Base-by-base conservation (phyloP, 2,329 filamentous ascomycete genomes). In the Bipolaris sorokiniana region DNA sequence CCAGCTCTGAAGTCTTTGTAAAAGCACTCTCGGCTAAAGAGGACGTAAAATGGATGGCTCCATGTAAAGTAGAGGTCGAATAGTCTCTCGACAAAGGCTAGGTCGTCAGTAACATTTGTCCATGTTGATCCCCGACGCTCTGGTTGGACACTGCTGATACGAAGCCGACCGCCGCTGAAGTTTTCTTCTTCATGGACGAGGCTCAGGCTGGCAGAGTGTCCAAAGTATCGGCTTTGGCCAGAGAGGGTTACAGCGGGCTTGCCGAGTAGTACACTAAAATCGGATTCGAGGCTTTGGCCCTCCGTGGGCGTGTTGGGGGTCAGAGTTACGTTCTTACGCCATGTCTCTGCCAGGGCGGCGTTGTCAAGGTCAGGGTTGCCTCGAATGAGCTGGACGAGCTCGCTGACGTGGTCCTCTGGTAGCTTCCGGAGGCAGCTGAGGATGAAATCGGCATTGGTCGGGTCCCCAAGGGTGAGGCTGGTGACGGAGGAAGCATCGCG, bases 21-120 rank as follows among this genome's bases (percentile, higher is more conserved):
- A 65, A 91, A 91, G 67, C 88, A 85, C 65, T 90, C 87, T 68
- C 89, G 88, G 68, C 87, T 90, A 42, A 92, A 82, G 2, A 89
- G 86, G 3, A 88, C 86, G 74, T 90, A 91, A 11, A 88, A 91
- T 2, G 89, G 88, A 70, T 92, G 90, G 84, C 89, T 91, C 77
- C 87, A 89, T 11, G 65, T 65, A 63, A 91, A 91, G 75, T 90
- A 91, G 31, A 90, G 78, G 0, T 84, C 81, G 50, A 90, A 76
- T 9, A 90, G 79, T 64, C 88, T 86, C 59, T 87, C 81, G 1
- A 90, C 84, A 28, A 90, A 80, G 11, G 72, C 76, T 11, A 78
- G 66, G 62, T 90, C 87, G 3, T 73, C 68, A 1, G 87, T 89
- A 20, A 90, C 81, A 37, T 67, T 79, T 1, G 88, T 90, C 88